Conservation (phyloP, 148 eudicot species). For the Cornus florida region DNA sequence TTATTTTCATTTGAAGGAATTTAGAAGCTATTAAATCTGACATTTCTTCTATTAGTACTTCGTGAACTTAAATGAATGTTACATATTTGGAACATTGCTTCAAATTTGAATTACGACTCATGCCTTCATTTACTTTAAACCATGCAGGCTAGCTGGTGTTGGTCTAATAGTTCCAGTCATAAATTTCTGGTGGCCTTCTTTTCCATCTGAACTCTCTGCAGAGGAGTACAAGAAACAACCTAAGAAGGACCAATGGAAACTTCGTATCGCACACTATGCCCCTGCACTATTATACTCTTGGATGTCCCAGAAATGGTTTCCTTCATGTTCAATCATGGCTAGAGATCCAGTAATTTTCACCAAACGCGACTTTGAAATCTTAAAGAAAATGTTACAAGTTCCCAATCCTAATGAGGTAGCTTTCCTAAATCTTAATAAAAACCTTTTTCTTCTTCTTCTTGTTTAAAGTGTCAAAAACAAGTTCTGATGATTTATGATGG, state of each 20-base stretch:
- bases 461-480: too few relatives aligned
- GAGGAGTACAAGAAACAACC: constrained; percentile 57
- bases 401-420: background rate
- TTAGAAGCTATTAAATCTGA: too few relatives aligned
- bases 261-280: constrained; percentile 40
- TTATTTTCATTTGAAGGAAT: too few relatives aligned
- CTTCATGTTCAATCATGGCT: constrained; percentile 51
- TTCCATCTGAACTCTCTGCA: constrained; percentile 47
- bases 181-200: constrained; percentile 73
- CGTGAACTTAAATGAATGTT: too few relatives aligned
- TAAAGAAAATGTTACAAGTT: constrained; percentile 18
- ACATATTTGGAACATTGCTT: too few relatives aligned
- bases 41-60: too few relatives aligned
- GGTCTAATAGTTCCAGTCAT: constrained; percentile 63
- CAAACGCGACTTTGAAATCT: constrained; percentile 55
- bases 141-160: constrained; percentile 68
- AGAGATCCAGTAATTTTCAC: constrained; percentile 53
- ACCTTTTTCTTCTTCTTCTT: too few relatives aligned
- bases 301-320: constrained; percentile 70
- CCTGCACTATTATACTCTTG: constrained; percentile 76
- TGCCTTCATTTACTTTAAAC: background rate
- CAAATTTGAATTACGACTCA: too few relatives aligned
- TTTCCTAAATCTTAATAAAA: too few relatives aligned
- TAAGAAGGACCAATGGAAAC: constrained; percentile 28
- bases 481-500: too few relatives aligned